phyloP scores from a whole-genome alignment of 768 basidiomycete genomes.

The Auricularia auricula-judae region DNA sequence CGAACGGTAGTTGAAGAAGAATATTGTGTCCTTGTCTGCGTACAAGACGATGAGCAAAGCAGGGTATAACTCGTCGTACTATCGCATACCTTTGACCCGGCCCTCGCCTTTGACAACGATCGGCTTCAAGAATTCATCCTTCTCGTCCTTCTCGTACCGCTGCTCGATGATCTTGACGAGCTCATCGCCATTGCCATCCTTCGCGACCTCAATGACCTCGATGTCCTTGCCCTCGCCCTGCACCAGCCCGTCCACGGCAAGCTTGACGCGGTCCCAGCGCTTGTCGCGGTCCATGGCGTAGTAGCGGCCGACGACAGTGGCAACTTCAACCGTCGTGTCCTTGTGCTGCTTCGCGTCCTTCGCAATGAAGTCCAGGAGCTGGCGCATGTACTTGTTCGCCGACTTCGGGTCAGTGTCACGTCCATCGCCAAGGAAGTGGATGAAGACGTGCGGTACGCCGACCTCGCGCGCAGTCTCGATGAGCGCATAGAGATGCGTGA shows the following conservation, averaged over 20 bases:
- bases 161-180: constrained; percentile 55
- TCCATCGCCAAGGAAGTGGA: constrained; percentile 94
- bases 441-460: constrained; percentile 73
- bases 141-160: constrained; percentile 75
- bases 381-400: constrained; percentile 61
- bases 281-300: constrained; percentile 97
- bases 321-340: constrained; percentile 68
- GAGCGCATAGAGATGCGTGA: constrained; percentile 78
- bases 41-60: neutral
- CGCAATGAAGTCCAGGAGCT: constrained; percentile 66
- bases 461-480: constrained; percentile 83
- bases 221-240: constrained; percentile 47
- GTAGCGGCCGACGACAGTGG: constrained; percentile 82
- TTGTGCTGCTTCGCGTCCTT: constrained; percentile 20
- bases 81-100: constrained; percentile 57
- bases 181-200: constrained; percentile 33
- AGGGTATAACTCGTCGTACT: neutral
- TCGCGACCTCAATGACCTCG: constrained; percentile 26
- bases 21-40: constrained; percentile 75
- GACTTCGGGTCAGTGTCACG: constrained; percentile 89
- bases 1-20: constrained; percentile 96
- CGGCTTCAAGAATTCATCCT: constrained; percentile 93
- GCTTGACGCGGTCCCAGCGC: constrained; percentile 89
- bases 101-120: constrained; percentile 79
- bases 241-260: constrained; percentile 78